Evolutionary conservation across 2,329 filamentous ascomycete species (phyloP).

Genomic region (Tolypocladium paradoxum): DNA sequence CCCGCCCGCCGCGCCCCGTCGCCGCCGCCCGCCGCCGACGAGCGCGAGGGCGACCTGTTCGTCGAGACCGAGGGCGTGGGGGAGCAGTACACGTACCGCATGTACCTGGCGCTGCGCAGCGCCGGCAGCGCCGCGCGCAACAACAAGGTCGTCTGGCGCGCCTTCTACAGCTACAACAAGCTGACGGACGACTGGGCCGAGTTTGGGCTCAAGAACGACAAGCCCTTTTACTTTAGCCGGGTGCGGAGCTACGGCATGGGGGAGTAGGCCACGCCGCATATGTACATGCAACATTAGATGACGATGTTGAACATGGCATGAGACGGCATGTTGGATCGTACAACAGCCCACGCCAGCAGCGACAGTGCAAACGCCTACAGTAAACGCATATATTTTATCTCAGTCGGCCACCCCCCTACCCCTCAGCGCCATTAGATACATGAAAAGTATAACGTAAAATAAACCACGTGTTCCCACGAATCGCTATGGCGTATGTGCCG

Average conservation of each 20-base stretch:
- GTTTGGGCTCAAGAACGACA: conserved; percentile 57
- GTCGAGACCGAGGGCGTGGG: conserved; percentile 80
- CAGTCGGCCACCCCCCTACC: background rate
- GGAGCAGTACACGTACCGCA: conserved; percentile 70
- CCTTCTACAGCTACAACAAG: conserved; percentile 84
- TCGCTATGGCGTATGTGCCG: background rate
- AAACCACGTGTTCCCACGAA: background rate
- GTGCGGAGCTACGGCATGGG: conserved; percentile 51
- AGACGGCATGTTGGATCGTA: background rate
- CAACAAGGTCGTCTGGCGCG: conserved; percentile 80
- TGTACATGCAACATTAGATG: background rate
- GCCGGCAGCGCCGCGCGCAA: conserved; percentile 58
- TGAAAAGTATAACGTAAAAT: background rate
- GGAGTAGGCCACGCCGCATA: conserved; percentile 11
- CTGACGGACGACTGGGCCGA: conserved; percentile 84
- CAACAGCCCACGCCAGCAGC: background rate
- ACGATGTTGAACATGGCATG: background rate
- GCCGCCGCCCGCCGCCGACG: conserved; percentile 1
- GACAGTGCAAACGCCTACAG: background rate
- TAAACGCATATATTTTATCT: background rate
- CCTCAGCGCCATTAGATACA: background rate
- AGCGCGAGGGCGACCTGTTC: conserved; percentile 55
- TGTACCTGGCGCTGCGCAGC: conserved; percentile 63
- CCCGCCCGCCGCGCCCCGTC: no score
- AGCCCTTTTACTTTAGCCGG: conserved; percentile 56